Conservation (phyloP, 495 filamentous ascomycete species). For the Pseudevernia furfuracea region DNA sequence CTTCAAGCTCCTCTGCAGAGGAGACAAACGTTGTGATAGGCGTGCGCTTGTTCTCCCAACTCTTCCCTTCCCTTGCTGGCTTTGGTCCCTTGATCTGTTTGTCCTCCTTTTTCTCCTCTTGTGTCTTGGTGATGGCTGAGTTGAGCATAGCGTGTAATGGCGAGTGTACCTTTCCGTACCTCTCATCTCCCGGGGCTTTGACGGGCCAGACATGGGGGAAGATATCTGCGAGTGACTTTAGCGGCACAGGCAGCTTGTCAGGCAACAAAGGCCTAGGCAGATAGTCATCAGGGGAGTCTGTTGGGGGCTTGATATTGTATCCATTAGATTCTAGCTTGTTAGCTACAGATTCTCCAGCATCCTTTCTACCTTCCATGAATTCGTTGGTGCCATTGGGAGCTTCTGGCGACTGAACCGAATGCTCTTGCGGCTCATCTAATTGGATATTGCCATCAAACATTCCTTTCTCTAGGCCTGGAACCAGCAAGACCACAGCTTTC, state of each 20-base stretch:
- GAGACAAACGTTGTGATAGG: constrained; percentile 70
- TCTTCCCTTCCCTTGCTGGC: constrained; percentile 49
- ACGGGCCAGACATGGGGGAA: constrained; percentile 88
- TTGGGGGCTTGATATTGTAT: not conserved
- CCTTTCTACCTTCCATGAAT: not conserved
- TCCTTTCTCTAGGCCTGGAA: constrained; percentile 79
- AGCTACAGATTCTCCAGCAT: constrained; percentile 13
- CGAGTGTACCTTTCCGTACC: constrained; percentile 69
- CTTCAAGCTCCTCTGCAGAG: constrained; percentile 61
- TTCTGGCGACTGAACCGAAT: constrained; percentile 20
- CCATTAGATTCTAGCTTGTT: constrained; percentile 16
- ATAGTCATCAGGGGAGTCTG: constrained; percentile 53
- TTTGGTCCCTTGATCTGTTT: constrained; percentile 48
- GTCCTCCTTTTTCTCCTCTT: constrained; percentile 47
- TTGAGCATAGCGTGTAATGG: constrained; percentile 73
- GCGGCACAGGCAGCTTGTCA: constrained; percentile 50
- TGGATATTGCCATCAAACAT: constrained; percentile 73
- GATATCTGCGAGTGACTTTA: constrained; percentile 69
- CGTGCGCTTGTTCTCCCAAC: constrained; percentile 61
- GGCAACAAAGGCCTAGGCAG: constrained; percentile 60
- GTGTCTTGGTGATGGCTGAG: constrained; percentile 55
- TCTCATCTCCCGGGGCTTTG: constrained; percentile 74
- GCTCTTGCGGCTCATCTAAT: constrained; percentile 36
- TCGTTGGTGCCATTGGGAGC: not conserved
- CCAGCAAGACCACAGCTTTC: constrained; percentile 88